These are phyloP conservation scores for Ilyonectria destructans DNA, from an alignment of 2,329 filamentous ascomycete genomes.

Conservation along the genomic window DNA sequence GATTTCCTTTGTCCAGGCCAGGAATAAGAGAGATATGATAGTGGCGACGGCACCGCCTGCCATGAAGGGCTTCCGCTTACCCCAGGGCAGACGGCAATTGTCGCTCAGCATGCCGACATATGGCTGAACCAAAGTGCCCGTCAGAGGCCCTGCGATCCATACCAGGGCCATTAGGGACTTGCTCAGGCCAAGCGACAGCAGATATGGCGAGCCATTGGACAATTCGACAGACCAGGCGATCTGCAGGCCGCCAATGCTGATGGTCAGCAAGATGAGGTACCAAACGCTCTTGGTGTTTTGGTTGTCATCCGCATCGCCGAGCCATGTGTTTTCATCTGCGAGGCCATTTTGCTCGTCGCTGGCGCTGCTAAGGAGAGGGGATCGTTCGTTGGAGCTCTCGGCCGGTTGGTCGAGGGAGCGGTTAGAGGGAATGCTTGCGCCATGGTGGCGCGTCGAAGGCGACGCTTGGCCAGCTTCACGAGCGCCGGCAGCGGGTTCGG, in stretches of 20 bases:
- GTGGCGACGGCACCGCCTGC: constrained; percentile 79
- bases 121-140: constrained; percentile 85
- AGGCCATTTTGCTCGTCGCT: constrained; percentile 29
- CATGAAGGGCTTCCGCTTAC: constrained; percentile 88
- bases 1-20: constrained; percentile 83
- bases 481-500: constrained; percentile 26
- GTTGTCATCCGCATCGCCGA: constrained; percentile 44
- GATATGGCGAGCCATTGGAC: constrained; percentile 90
- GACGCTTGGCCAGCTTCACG: constrained; percentile 25
- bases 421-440: constrained; percentile 23
- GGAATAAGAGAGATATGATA: constrained; percentile 76
- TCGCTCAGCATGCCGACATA: constrained; percentile 89
- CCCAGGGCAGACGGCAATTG: constrained; percentile 81
- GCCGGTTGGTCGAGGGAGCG: constrained; percentile 39
- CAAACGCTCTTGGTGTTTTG: constrained; percentile 85
- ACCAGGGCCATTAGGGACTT: constrained; percentile 88
- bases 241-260: constrained; percentile 90
- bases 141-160: constrained; percentile 87
- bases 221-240: constrained; percentile 97
- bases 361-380: constrained; percentile 50
- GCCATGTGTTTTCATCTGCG: constrained; percentile 13
- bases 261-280: constrained; percentile 89
- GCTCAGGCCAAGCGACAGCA: constrained; percentile 85
- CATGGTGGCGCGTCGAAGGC: constrained; percentile 31
- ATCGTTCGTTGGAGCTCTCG: constrained; percentile 49